These are phyloP conservation scores for Euphorbia schlechtendalii DNA, from an alignment of 441 rosid species.

Conservation along the genomic window DNA sequence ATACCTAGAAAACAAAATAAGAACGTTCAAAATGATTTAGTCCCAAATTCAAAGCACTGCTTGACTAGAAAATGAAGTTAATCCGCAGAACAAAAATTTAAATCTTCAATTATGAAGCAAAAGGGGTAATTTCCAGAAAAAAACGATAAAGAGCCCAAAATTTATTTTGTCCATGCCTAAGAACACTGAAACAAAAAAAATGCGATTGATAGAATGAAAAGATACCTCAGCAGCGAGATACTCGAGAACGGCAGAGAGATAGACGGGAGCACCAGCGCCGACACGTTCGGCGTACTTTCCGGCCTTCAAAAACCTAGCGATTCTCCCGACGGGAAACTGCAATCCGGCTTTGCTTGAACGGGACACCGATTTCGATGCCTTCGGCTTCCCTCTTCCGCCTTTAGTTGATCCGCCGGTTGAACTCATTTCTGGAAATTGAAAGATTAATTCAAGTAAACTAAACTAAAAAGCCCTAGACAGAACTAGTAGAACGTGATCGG, in stretches of 20 bases:
- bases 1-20: constrained; percentile 33
- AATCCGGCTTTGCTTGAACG: constrained; percentile 67
- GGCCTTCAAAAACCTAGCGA: constrained; percentile 64
- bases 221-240: constrained; percentile 79
- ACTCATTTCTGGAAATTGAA: constrained; percentile 20
- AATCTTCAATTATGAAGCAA: too few species aligned
- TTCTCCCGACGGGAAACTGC: constrained; percentile 79
- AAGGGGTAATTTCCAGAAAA: too few species aligned
- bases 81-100: too few species aligned
- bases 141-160: too few species aligned
- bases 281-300: too few species aligned
- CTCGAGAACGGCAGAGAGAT: constrained; percentile 82
- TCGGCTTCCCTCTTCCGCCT: constrained; percentile 68
- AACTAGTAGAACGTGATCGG: too few species aligned
- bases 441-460: too few species aligned
- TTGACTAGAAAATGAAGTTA: too few species aligned
- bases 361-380: constrained; percentile 60
- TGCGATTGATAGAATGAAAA: not conserved
- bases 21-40: not conserved
- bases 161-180: too few species aligned
- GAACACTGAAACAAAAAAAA: not conserved
- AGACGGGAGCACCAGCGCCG: constrained; percentile 84
- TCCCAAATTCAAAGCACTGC: too few species aligned
- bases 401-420: constrained; percentile 34
- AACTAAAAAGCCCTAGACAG: constrained; percentile 27